phyloP scores from a whole-genome alignment of 768 basidiomycete genomes.

The Suillus variegatus region DNA sequence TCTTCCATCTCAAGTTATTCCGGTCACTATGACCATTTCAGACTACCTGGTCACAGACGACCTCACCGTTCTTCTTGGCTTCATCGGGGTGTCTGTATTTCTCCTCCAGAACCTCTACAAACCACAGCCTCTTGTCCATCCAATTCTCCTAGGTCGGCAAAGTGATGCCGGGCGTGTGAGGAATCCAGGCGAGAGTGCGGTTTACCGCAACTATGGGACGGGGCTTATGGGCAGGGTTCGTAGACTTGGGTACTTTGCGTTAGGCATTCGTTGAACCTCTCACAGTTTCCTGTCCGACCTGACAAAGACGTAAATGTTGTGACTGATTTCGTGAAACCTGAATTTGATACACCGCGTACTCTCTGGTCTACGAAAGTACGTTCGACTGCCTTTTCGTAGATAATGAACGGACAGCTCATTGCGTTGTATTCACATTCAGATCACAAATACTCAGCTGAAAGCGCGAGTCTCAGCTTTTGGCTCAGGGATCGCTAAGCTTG shows the following conservation, averaged over 20 bases:
- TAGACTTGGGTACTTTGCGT: conserved; percentile 15
- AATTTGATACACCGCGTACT: conserved; percentile 65
- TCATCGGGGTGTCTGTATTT: conserved; percentile 76
- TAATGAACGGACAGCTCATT: background rate
- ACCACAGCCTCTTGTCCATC: conserved; percentile 86
- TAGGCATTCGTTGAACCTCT: background rate
- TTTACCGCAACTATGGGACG: conserved; percentile 90
- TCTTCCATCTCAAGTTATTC: background rate
- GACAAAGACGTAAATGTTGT: conserved; percentile 70
- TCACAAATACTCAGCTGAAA: conserved; percentile 71
- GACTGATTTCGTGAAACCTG: conserved; percentile 65
- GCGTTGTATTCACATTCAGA: conserved; percentile 40
- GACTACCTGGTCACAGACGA: conserved; percentile 77
- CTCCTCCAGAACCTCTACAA: conserved; percentile 77
- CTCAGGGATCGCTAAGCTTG: conserved; percentile 64
- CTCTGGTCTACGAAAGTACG: conserved; percentile 79
- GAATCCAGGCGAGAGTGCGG: conserved; percentile 78
- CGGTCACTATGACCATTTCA: conserved; percentile 41
- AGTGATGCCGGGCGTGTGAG: conserved; percentile 85
- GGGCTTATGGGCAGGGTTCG: conserved; percentile 79
- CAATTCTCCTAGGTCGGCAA: conserved; percentile 90
- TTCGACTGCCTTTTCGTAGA: background rate
- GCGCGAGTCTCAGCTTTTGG: conserved; percentile 72
- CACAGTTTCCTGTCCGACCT: conserved; percentile 73
- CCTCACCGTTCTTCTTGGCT: conserved; percentile 72